Base-by-base conservation (phyloP, 805 yeast species). In the Metschnikowia santaceciliae region DNA sequence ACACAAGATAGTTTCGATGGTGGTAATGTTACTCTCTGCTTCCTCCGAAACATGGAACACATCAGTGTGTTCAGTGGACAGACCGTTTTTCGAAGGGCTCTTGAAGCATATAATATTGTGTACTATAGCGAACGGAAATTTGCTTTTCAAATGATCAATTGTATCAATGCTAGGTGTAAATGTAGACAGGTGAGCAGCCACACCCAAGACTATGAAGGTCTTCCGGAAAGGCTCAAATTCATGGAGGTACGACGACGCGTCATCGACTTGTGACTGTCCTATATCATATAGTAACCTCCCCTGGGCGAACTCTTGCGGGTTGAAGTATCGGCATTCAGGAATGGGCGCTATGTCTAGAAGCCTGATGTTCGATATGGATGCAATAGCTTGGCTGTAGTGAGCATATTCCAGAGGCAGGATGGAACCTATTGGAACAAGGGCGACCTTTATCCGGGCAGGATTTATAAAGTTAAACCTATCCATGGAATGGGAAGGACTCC, bases 211-310 rank as follows among this genome's bases (percentile, higher is more conserved):
- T 6, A 85, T 75, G 58, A 89, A 80, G 0, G 87, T 81, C 62
- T 90, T 89, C 47, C 97, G 70, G 67, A 80, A 90, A 1, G 97
- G 96, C 68, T 94, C 97, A 55, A 92, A 82, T 66, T 92, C 98
- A 58, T 86, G 88, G 39, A 92, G 71, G 48, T 86, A 84, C 6
- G 83, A 67, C 26, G 86, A 76, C 38, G 81, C 83, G n/a, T 74
- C 75, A 49, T 81, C 84, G 1, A 78, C 71, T 6, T 69, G 61
- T 0, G 78, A 59, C 1, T 77, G 66, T 11, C 68, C 66, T 55
- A 82, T 81, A 50, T 83, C 83, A 61, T 79, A 88, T 13, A 83
- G 65, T 1, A 92, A 67, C 46, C 85, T 70, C 0, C 98, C 98
- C 46, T 78, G 77, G 0, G 97, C 96, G 60, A 81, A 88, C 0